These are phyloP conservation scores for Venturia aucupariae DNA, from an alignment of 2,329 filamentous ascomycete species.

Conservation along the genomic window DNA sequence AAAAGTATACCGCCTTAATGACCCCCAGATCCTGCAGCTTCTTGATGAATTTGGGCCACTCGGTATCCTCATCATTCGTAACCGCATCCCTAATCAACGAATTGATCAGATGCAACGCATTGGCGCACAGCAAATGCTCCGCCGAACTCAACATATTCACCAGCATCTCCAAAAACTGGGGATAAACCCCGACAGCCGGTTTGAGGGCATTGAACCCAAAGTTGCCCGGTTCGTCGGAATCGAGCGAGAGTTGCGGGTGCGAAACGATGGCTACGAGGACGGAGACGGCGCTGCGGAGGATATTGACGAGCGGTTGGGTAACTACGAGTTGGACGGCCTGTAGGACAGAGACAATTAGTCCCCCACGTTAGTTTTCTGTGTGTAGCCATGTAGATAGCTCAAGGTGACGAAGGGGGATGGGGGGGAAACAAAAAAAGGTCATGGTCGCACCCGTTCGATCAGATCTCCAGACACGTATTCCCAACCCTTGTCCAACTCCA, in stretches of 20 bases:
- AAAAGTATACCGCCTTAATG: constrained; percentile 76
- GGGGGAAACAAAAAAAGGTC: too few relatives aligned
- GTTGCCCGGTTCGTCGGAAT: constrained; percentile 46
- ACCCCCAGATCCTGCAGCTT: constrained; percentile 84
- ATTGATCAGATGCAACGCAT: constrained; percentile 91
- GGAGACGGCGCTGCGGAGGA: constrained; percentile 91
- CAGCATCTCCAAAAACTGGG: constrained; percentile 89
- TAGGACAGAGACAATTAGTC: too few relatives aligned
- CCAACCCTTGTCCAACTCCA: constrained; percentile 98
- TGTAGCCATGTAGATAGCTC: background rate
- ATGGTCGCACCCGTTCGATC: constrained; percentile 49
- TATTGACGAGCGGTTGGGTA: constrained; percentile 92
- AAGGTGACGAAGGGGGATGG: background rate
- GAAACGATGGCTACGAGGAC: constrained; percentile 90
- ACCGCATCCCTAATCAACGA: constrained; percentile 88
- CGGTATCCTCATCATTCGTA: constrained; percentile 63
- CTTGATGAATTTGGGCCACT: constrained; percentile 96
- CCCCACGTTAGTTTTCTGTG: background rate
- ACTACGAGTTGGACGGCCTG: constrained; percentile 86
- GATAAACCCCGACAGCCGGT: constrained; percentile 81
- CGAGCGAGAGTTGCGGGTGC: constrained; percentile 53
- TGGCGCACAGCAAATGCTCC: constrained; percentile 91
- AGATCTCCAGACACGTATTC: constrained; percentile 72
- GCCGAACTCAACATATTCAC: constrained; percentile 86
- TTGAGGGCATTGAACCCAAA: constrained; percentile 89